A percentile compares a stretch with the other conserved stretches of the same genome.
phyloP scores from a whole-genome alignment of 2,329 filamentous ascomycete species.

The Eutypa lata region DNA sequence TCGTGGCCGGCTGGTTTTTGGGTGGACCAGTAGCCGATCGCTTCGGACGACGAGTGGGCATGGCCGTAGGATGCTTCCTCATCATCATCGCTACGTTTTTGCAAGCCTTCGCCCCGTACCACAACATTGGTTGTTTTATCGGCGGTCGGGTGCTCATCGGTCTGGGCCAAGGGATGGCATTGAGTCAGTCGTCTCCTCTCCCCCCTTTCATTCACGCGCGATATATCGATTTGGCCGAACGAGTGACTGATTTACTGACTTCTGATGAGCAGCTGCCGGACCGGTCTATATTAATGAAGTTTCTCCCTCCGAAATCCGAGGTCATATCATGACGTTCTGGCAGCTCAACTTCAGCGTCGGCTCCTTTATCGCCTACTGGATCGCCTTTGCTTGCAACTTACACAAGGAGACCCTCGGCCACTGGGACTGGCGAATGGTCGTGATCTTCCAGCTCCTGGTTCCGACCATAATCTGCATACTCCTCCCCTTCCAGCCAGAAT shows the following conservation, averaged over 20 bases:
- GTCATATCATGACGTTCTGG: conserved; percentile 68
- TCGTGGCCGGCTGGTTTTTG: conserved; percentile 67
- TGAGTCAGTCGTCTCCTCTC: conserved; percentile 41
- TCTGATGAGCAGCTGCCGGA: conserved; percentile 49
- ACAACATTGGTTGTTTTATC: conserved; percentile 64
- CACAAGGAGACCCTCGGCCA: conserved; percentile 56
- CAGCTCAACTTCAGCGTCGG: conserved; percentile 66
- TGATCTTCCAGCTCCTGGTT: conserved; percentile 70
- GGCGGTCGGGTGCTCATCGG: conserved; percentile 67
- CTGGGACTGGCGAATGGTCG: conserved; percentile 72
- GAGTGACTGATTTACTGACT: conserved; percentile 5
- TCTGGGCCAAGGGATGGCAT: conserved; percentile 65
- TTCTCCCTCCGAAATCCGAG: conserved; percentile 60
- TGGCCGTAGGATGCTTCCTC: conserved; percentile 61
- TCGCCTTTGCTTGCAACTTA: conserved; percentile 61
- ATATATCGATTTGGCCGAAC: too few relatives aligned
- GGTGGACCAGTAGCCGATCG: conserved; percentile 61
- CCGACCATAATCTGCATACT: conserved; percentile 59
- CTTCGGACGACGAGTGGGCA: conserved; percentile 61
- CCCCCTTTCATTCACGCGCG: too few relatives aligned
- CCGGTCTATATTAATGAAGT: conserved; percentile 71
- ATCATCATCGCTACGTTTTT: conserved; percentile 68
- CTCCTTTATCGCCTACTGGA: conserved; percentile 63
- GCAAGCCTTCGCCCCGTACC: conserved; percentile 61
- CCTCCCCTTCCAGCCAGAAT: conserved; percentile 65